These are phyloP conservation scores for Trichophyton equinum DNA, from an alignment of 2,329 filamentous ascomycete genomes.

Conservation along the genomic window DNA sequence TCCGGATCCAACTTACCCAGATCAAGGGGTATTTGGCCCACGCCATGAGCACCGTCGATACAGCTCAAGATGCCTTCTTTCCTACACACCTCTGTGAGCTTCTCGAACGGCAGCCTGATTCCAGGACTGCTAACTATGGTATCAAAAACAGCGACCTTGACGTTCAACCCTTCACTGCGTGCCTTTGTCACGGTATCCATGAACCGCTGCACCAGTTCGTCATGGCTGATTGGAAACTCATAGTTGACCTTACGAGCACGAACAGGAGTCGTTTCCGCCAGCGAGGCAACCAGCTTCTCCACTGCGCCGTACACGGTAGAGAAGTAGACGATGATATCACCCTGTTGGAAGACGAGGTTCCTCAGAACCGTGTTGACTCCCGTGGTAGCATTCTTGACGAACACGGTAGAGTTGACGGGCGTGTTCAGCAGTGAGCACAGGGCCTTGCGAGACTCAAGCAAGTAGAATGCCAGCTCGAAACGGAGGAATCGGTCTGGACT, in stretches of 20 bases:
- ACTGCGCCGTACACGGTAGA: constrained; percentile 67
- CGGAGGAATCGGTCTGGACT: constrained; percentile 66
- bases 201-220: constrained; percentile 52
- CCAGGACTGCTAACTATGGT: constrained; percentile 68
- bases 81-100: constrained; percentile 50
- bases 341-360: constrained; percentile 53
- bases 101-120: constrained; percentile 65
- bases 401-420: constrained; percentile 54
- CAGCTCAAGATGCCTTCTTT: constrained; percentile 57
- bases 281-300: constrained; percentile 57
- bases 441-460: constrained; percentile 53
- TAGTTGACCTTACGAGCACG: constrained; percentile 45
- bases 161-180: constrained; percentile 42
- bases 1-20: constrained; percentile 57
- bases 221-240: constrained; percentile 57
- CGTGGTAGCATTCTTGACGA: constrained; percentile 69
- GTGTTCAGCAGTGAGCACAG: constrained; percentile 56
- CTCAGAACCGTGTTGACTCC: constrained; percentile 61
- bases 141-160: constrained; percentile 64
- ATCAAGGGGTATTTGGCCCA: constrained; percentile 67
- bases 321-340: constrained; percentile 67
- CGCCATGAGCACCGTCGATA: constrained; percentile 72
- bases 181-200: constrained; percentile 43
- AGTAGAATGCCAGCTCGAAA: constrained; percentile 48
- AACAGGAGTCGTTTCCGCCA: constrained; percentile 53